Conservation (phyloP, 768 basidiomycete species). For the Saitozyma podzolica region DNA sequence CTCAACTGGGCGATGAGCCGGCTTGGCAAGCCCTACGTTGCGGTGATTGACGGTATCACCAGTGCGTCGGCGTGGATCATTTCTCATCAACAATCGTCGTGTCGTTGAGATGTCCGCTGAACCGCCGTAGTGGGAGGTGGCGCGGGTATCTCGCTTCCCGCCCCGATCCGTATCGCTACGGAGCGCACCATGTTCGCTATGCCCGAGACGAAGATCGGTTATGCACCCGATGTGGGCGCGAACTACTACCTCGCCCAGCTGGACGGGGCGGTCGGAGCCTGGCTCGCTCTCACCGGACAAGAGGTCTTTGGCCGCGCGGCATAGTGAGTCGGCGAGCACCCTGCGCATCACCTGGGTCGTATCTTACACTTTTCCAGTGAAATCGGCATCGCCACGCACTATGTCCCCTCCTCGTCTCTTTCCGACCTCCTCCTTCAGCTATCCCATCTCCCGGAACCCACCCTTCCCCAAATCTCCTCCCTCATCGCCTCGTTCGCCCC, state of each 20-base stretch:
- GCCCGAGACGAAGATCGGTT: conserved; percentile 73
- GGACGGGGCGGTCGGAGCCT: conserved; percentile 92
- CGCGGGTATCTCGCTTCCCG: conserved; percentile 78
- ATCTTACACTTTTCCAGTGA: conserved; percentile 60
- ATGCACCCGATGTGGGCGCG: conserved; percentile 83
- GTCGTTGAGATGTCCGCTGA: conserved; percentile 9
- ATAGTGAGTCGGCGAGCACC: conserved; percentile 63
- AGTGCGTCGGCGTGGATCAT: conserved; percentile 60
- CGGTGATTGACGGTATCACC: conserved; percentile 84
- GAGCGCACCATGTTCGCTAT: conserved; percentile 89
- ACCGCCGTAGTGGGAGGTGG: conserved; percentile 82
- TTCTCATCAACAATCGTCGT: background rate
- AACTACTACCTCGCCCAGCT: conserved; percentile 83
- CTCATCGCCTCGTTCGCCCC: conserved; percentile 66
- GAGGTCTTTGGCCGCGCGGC: conserved; percentile 73
- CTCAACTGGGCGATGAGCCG: conserved; percentile 56
- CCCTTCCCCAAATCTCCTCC: conserved; percentile 54
- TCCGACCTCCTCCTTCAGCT: conserved; percentile 71
- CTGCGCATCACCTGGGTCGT: background rate
- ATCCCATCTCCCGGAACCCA: conserved; percentile 55
- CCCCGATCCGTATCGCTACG: conserved; percentile 88
- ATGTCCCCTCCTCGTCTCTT: conserved; percentile 72
- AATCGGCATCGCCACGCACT: conserved; percentile 92
- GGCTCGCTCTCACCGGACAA: conserved; percentile 80
- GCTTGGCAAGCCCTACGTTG: conserved; percentile 82